Conservation (phyloP, 139 green algal genomes). For the Monoraphidium neglectum region DNA sequence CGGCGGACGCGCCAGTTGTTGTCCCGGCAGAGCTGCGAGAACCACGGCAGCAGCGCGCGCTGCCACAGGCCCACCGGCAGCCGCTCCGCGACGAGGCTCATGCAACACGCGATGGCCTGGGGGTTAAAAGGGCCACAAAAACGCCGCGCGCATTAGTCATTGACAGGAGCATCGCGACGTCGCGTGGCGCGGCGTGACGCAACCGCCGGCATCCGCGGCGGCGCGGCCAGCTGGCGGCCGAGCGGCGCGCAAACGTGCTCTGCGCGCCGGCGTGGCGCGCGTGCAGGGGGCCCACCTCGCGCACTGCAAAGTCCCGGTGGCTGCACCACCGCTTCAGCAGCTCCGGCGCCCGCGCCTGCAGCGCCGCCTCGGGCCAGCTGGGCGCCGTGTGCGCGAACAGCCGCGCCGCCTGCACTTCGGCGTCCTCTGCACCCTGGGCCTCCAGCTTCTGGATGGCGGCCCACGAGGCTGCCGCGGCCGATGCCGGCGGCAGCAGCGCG, state of each 20-base stretch:
- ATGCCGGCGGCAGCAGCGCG: conserved; percentile 10
- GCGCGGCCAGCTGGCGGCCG: background rate
- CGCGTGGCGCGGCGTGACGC: no score
- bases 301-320: conserved; percentile 31
- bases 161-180: no score
- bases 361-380: conserved; percentile 18
- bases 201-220: no score
- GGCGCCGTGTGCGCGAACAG: conserved; percentile 18
- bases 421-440: conserved; percentile 13
- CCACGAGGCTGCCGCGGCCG: conserved; percentile 15
- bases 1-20: conserved; percentile 30
- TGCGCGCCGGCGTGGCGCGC: background rate
- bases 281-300: conserved; percentile 9
- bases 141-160: no score
- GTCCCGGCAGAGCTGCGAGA: conserved; percentile 28
- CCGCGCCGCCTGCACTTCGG: conserved; percentile 13
- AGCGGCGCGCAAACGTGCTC: background rate
- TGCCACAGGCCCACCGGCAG: conserved; percentile 17
- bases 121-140: background rate
- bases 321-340: conserved; percentile 21
- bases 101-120: conserved; percentile 20
- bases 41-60: conserved; percentile 20
- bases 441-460: conserved; percentile 20
- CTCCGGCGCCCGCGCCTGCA: conserved; percentile 18
- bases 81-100: conserved; percentile 14